A percentile compares a stretch with the other conserved stretches of the same genome.
phyloP scores from a whole-genome alignment of 1,284 basidiomycete species.

The Pascua guehoae region DNA sequence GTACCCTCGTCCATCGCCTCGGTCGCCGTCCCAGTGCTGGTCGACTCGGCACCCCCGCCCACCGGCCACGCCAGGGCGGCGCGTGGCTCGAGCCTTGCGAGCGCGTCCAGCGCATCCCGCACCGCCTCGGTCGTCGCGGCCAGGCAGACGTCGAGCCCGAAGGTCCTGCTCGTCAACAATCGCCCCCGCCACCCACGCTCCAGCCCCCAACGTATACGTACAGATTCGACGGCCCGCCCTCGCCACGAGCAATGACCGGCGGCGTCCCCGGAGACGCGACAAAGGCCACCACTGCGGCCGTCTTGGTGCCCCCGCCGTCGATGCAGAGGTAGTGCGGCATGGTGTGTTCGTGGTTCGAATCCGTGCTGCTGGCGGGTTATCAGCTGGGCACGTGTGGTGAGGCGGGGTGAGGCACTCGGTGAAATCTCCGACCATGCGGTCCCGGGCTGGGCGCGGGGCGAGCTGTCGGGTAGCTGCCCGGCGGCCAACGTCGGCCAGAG shows the following conservation, averaged over 20 bases:
- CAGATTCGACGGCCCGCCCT: slow-evolving; percentile 19
- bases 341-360: too few species aligned
- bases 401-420: too few species aligned
- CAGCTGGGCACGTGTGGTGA: too few species aligned
- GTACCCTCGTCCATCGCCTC: not conserved
- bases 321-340: slow-evolving; percentile 17
- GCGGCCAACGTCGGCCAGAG: too few species aligned
- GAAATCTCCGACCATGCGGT: too few species aligned
- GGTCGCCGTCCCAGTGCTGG: not conserved
- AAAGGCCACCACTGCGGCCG: slow-evolving; percentile 9
- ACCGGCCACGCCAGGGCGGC: not conserved
- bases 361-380: too few species aligned
- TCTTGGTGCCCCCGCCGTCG: slow-evolving; percentile 25
- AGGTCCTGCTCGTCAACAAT: slow-evolving; percentile 8
- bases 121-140: slow-evolving; percentile 7
- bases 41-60: not conserved
- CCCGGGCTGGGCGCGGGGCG: too few species aligned
- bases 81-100: not conserved
- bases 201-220: not conserved
- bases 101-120: not conserved
- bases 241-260: slow-evolving; percentile 4
- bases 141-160: slow-evolving; percentile 11
- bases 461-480: too few species aligned
- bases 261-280: not conserved
- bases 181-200: too few species aligned